Percentiles rank a stretch among this genome's conserved stretches.
Evolutionary conservation across 352 stramenopile genomes (phyloP).

Genomic region (Globisporangium nunn): DNA sequence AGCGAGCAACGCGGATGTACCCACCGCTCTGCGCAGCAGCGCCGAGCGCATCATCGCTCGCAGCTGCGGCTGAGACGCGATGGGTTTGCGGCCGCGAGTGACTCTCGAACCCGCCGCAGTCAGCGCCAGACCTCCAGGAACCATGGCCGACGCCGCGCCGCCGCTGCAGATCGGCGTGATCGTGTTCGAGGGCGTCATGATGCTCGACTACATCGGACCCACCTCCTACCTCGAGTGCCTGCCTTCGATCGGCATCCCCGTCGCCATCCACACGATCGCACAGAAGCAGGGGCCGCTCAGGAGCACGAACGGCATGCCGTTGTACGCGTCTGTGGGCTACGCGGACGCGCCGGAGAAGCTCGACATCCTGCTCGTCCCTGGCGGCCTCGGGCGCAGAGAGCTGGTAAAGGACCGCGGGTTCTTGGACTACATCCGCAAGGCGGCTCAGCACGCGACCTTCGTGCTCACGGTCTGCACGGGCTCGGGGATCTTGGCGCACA

Average conservation of each 20-base stretch:
- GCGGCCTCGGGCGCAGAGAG: slow-evolving; percentile 7
- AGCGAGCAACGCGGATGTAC: too few species aligned
- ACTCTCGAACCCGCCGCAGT: too few species aligned
- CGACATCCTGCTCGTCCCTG: slow-evolving; percentile 17
- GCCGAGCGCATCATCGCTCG: too few species aligned
- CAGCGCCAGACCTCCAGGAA: not conserved
- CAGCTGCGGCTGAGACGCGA: too few species aligned
- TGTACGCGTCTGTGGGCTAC: slow-evolving; percentile 20
- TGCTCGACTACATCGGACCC: slow-evolving; percentile 54
- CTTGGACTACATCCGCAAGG: slow-evolving; percentile 13
- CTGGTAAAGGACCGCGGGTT: slow-evolving; percentile 14
- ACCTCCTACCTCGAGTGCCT: slow-evolving; percentile 56
- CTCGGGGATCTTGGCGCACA: slow-evolving; percentile 17
- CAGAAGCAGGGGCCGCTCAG: slow-evolving; percentile 24
- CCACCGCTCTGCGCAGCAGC: too few species aligned
- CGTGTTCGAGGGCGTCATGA: slow-evolving; percentile 49
- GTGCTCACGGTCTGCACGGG: slow-evolving; percentile 24
- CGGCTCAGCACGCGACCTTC: slow-evolving; percentile 5
- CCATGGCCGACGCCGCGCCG: not conserved
- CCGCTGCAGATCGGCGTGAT: slow-evolving; percentile 43
- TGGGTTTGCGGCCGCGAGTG: too few species aligned
- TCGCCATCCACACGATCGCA: slow-evolving; percentile 50
- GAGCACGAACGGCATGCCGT: slow-evolving; percentile 22
- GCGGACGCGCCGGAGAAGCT: slow-evolving; percentile 15
- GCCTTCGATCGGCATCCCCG: slow-evolving; percentile 26